Evolutionary conservation across 768 basidiomycete genomes (phyloP).

Genomic region (Tremella yokohamensis): DNA sequence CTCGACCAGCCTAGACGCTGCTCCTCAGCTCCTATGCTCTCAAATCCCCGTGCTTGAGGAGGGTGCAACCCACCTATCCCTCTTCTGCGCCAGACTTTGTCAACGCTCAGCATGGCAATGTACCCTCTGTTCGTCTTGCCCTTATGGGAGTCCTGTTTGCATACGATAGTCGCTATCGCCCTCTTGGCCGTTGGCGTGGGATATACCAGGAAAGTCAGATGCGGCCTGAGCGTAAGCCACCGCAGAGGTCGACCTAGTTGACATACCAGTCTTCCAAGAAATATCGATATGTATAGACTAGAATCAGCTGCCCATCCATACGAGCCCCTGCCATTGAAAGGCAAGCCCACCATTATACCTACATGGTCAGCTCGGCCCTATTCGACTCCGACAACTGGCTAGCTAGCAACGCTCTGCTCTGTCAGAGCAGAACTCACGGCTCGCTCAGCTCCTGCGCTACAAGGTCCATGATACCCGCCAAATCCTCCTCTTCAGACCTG

Average conservation of each 20-base stretch:
- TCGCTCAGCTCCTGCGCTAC: conserved; percentile 90
- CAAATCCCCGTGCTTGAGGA: conserved; percentile 36
- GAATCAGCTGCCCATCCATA: not conserved
- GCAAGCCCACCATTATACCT: conserved; percentile 41
- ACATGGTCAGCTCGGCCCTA: not conserved
- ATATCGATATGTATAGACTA: conserved; percentile 84
- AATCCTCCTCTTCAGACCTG: conserved; percentile 40
- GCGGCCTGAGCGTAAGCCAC: conserved; percentile 62
- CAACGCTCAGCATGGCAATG: conserved; percentile 95
- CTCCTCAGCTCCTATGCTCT: conserved; percentile 37
- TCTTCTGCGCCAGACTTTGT: conserved; percentile 74
- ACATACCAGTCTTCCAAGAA: conserved; percentile 92
- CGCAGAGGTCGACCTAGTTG: not conserved
- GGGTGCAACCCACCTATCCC: conserved; percentile 74
- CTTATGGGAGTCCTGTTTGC: conserved; percentile 89
- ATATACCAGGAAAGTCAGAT: conserved; percentile 74
- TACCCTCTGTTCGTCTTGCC: conserved; percentile 75
- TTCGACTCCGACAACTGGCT: no score
- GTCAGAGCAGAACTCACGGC: conserved; percentile 53
- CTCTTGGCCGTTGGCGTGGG: conserved; percentile 55
- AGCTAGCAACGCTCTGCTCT: no score
- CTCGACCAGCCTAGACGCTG: conserved; percentile 80
- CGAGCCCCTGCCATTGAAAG: not conserved
- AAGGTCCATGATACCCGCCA: conserved; percentile 74
- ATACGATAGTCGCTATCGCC: conserved; percentile 89